Percentiles rank a stretch among this genome's conserved stretches.
Evolutionary conservation across 805 yeast genomes (phyloP).

Genomic region (Metschnikowia arizonensis): DNA sequence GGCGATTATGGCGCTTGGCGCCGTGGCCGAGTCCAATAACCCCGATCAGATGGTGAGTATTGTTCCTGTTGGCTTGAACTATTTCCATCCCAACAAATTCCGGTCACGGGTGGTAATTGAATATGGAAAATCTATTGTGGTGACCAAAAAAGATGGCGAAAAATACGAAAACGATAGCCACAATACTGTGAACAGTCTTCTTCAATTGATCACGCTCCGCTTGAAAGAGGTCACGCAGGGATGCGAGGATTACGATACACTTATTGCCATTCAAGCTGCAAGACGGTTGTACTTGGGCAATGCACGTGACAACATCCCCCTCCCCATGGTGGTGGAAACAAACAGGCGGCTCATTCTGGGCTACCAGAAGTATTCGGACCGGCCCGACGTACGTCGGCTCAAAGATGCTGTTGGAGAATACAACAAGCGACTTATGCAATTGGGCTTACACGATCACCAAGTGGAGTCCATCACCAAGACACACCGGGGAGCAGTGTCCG

Average conservation of each 20-base stretch:
- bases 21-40: slow-evolving; percentile 28
- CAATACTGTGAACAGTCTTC: slow-evolving; percentile 25
- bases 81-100: slow-evolving; percentile 41
- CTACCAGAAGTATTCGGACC: slow-evolving; percentile 30
- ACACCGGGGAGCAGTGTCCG: slow-evolving; percentile 21
- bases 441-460: slow-evolving; percentile 41
- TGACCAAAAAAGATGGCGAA: slow-evolving; percentile 27
- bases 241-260: slow-evolving; percentile 40
- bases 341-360: slow-evolving; percentile 37
- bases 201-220: slow-evolving; percentile 29
- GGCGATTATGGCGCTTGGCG: slow-evolving; percentile 44
- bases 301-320: slow-evolving; percentile 32
- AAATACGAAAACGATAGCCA: slow-evolving; percentile 26
- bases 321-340: slow-evolving; percentile 41
- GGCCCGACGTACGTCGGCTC: slow-evolving; percentile 31
- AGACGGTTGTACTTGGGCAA: slow-evolving; percentile 37
- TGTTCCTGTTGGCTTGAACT: slow-evolving; percentile 41
- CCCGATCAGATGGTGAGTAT: slow-evolving; percentile 24
- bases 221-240: slow-evolving; percentile 39
- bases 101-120: slow-evolving; percentile 41
- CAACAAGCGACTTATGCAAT: slow-evolving; percentile 27
- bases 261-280: slow-evolving; percentile 42
- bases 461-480: slow-evolving; percentile 28
- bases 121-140: slow-evolving; percentile 39
- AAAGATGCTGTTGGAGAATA: slow-evolving; percentile 31